A percentile compares a stretch with the other conserved stretches of the same genome.
Evolutionary conservation across 768 basidiomycete genomes (phyloP).

Genomic region (Psilocybe azurescens): DNA sequence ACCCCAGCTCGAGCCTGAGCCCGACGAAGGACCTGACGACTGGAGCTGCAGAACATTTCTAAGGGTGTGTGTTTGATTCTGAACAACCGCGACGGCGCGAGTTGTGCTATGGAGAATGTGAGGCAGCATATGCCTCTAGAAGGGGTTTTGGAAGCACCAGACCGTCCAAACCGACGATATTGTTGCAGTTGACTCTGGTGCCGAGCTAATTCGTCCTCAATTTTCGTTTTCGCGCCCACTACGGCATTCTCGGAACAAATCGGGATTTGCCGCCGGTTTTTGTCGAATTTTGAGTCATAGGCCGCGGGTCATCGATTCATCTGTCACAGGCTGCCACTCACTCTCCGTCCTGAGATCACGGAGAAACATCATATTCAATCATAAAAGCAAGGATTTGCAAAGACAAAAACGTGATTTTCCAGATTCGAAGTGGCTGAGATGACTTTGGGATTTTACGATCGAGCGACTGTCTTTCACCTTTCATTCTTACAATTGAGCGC

Average conservation of each 20-base stretch:
- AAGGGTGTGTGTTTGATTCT: slow-evolving; percentile 72
- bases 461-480: too few relatives aligned
- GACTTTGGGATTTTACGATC: too few relatives aligned
- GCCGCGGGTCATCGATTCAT: neutral
- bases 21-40: slow-evolving; percentile 50
- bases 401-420: too few relatives aligned
- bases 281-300: neutral
- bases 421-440: too few relatives aligned
- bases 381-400: too few relatives aligned
- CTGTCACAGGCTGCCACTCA: neutral
- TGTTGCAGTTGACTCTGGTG: slow-evolving; percentile 10
- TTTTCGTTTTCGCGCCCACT: slow-evolving; percentile 6
- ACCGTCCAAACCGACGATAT: slow-evolving; percentile 10
- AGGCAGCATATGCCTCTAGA: slow-evolving; percentile 64
- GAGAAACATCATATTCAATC: neutral
- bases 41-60: slow-evolving; percentile 80
- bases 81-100: slow-evolving; percentile 77
- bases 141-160: slow-evolving; percentile 19
- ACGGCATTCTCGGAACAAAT: neutral
- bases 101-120: slow-evolving; percentile 77
- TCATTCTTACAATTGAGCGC: too few relatives aligned
- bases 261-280: slow-evolving; percentile 1
- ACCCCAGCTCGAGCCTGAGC: slow-evolving; percentile 51
- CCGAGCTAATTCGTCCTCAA: slow-evolving; percentile 12
- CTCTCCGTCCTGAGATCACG: neutral